Conservation (phyloP, 371 early-diverging fungal species). For the Mucor ambiguus region DNA sequence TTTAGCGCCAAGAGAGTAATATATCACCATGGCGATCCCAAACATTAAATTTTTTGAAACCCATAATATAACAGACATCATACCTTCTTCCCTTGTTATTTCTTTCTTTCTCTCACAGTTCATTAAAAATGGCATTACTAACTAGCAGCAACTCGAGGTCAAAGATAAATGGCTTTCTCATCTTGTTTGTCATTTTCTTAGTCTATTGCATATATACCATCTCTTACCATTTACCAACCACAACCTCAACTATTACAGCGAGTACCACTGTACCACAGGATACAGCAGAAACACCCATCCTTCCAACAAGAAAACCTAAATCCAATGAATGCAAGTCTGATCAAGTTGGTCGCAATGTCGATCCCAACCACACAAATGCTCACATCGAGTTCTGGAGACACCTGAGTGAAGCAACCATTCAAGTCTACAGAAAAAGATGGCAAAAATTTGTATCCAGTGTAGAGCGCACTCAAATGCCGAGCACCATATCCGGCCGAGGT, state of each 20-base stretch:
- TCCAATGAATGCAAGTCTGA: slow-evolving; percentile 22
- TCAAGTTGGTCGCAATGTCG: slow-evolving; percentile 33
- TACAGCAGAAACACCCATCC: not conserved
- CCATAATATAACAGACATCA: not conserved
- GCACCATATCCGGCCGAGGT: slow-evolving; percentile 25
- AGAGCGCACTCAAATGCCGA: slow-evolving; percentile 4
- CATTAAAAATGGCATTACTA: not conserved
- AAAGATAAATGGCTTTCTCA: not conserved
- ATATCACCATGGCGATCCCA: slow-evolving; percentile 10
- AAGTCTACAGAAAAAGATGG: slow-evolving; percentile 32
- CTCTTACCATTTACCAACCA: not conserved
- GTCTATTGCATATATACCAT: slow-evolving; percentile 13
- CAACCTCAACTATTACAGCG: not conserved
- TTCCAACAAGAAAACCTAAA: too few relatives aligned
- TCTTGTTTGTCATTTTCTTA: not conserved
- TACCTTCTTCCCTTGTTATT: too few relatives aligned
- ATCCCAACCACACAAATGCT: slow-evolving; percentile 44
- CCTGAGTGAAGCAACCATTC: slow-evolving; percentile 16
- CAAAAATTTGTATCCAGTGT: slow-evolving; percentile 30
- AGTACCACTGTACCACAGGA: not conserved
- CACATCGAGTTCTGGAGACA: slow-evolving; percentile 39
- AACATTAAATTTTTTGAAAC: slow-evolving; percentile 10
- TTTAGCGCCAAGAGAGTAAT: slow-evolving; percentile 5
- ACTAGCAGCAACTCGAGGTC: not conserved
- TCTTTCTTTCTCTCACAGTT: not conserved